Base-by-base conservation (phyloP, 495 filamentous ascomycete species). In the Annulohypoxylon nitens region DNA sequence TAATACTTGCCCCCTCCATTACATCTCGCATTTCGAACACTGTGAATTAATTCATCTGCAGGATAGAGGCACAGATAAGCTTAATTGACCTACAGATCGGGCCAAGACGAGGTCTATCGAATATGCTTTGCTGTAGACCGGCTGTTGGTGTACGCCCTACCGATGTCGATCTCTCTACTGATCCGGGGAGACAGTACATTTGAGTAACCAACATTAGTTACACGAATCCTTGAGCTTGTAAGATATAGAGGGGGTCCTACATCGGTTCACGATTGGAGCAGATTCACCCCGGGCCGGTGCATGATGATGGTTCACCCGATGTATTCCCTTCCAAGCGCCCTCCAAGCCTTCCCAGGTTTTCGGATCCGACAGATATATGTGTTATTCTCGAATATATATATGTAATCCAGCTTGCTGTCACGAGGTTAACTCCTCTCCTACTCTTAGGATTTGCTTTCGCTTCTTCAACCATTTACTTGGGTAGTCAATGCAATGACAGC, bases 211-310 rank as follows among this genome's bases (percentile, higher is more conserved):
- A 18, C 45, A 47, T 16, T 12, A 16, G 63, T 67, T 4, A 60
- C 30, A 66, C 57, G 23, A 25, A 41, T 30, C 10, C 30, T 25
- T 12, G 2, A 36, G 6, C 41, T 30, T 47, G n/a, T 37, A 64
- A 26, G 36, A 54, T 41, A n/a, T 14, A 43, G 39, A 43, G 39
- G 39, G 11, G 39, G 39, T 51, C 26, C 39, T 36, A 55, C 10
- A 61, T 71, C 63, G 67, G 72, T 48, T 67, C 60, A 26, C 43
- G 23, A n/a, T 50, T 43, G 50, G 60, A 50, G 41, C 0, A 67
- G n/a, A 50, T 18, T 36, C 34, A 59, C 47, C 64, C 64, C 72
- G 72, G 72, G 25, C 67, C 72, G 67, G 54, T 67, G 63, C 67
- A 64, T 75, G 4, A 6, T 37, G 10, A n/a, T 39, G 0, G 51